A percentile compares a stretch with the other conserved stretches of the same genome.
Conservation (phyloP, 352 stramenopile genomes). For the Pythium folliculosum region DNA sequence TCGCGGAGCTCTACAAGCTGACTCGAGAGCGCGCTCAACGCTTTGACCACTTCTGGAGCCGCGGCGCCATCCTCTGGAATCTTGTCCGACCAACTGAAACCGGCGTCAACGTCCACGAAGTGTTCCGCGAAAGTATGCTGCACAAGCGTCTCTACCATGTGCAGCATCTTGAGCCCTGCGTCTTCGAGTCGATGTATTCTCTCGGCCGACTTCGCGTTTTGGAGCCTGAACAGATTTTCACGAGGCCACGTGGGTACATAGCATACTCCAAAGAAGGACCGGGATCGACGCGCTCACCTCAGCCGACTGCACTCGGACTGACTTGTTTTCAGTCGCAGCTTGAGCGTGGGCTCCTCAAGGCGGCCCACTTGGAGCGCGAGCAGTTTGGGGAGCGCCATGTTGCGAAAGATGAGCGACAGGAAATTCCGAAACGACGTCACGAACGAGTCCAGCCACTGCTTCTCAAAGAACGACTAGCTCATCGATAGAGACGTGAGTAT, state of each 20-base stretch:
- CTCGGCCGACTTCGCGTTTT: conserved; percentile 48
- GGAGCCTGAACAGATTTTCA: conserved; percentile 29
- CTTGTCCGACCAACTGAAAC: neutral
- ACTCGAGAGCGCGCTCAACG: conserved; percentile 10
- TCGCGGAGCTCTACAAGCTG: conserved; percentile 15
- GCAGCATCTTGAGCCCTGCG: conserved; percentile 56
- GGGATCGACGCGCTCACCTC: too few species aligned
- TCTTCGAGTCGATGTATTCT: conserved; percentile 72
- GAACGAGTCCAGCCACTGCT: conserved; percentile 72
- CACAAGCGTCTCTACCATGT: conserved; percentile 63
- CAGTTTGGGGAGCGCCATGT: conserved; percentile 72
- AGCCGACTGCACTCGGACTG: conserved; percentile 74
- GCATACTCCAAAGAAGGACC: too few species aligned
- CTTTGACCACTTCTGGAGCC: conserved; percentile 1
- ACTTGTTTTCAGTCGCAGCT: conserved; percentile 66
- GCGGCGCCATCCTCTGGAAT: neutral
- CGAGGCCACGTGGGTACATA: neutral
- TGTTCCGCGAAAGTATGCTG: conserved; percentile 71
- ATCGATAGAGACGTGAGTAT: too few species aligned
- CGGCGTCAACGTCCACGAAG: conserved; percentile 27
- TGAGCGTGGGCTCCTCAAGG: conserved; percentile 68
- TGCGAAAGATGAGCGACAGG: conserved; percentile 73
- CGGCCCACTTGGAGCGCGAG: conserved; percentile 71
- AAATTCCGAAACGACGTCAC: conserved; percentile 82
- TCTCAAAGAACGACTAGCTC: conserved; percentile 61